These are phyloP conservation scores for Aaosphaeria arxii DNA, from an alignment of 2,329 filamentous ascomycete species.

Conservation along the genomic window DNA sequence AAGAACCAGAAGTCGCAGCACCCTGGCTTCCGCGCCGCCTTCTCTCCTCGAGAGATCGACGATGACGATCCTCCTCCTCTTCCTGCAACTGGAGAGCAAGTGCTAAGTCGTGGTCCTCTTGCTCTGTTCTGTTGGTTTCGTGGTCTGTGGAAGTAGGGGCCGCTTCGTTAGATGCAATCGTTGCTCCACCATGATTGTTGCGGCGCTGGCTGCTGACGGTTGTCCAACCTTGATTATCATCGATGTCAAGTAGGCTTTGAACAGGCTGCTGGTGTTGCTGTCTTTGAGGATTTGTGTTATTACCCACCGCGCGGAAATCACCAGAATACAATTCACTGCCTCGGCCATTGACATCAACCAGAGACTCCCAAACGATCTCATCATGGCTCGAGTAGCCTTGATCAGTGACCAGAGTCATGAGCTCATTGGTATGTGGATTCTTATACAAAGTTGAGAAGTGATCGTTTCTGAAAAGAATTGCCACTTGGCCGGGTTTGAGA, in stretches of 20 bases:
- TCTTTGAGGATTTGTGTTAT: slow-evolving; percentile 31
- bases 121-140: slow-evolving; percentile 56
- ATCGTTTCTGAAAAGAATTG: slow-evolving; percentile 94
- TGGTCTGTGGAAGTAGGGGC: slow-evolving; percentile 16
- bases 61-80: slow-evolving; percentile 80
- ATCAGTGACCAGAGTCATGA: slow-evolving; percentile 87
- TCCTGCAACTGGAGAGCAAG: slow-evolving; percentile 91
- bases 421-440: slow-evolving; percentile 70
- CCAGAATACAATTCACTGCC: slow-evolving; percentile 82
- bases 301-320: slow-evolving; percentile 83
- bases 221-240: slow-evolving; percentile 53
- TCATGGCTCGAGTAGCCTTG: slow-evolving; percentile 84
- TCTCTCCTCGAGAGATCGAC: slow-evolving; percentile 56
- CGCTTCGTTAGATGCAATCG: slow-evolving; percentile 6
- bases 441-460: slow-evolving; percentile 95
- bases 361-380: slow-evolving; percentile 93
- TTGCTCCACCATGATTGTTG: slow-evolving; percentile 18
- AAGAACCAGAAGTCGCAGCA: slow-evolving; percentile 67
- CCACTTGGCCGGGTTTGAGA: slow-evolving; percentile 73
- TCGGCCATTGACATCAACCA: slow-evolving; percentile 84
- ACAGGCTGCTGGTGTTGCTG: slow-evolving; percentile 24
- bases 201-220: slow-evolving; percentile 46
- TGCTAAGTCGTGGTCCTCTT: slow-evolving; percentile 81
- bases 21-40: slow-evolving; percentile 65
- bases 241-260: slow-evolving; percentile 24